These are phyloP conservation scores for Allantophomopsis cytisporea DNA, from an alignment of 2,329 filamentous ascomycete species.

Conservation along the genomic window DNA sequence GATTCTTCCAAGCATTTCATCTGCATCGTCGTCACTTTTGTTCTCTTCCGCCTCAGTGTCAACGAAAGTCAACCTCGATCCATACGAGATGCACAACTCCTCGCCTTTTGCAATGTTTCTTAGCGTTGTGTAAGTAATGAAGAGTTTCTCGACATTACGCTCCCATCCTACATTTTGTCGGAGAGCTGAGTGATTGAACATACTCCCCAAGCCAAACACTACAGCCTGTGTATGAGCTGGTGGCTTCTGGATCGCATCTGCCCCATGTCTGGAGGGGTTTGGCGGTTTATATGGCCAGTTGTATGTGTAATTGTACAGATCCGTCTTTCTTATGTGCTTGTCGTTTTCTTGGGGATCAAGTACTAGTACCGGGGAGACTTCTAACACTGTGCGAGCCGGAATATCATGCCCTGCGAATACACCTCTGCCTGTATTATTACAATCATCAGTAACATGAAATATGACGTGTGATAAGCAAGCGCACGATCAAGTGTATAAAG, in stretches of 20 bases:
- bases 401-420: conserved; percentile 33
- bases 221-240: conserved; percentile 31
- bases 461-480: not conserved
- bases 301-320: conserved; percentile 41
- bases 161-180: conserved; percentile 42
- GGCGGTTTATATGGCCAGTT: conserved; percentile 17
- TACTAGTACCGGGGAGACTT: conserved; percentile 36
- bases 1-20: conserved; percentile 15
- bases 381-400: conserved; percentile 30
- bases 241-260: conserved; percentile 5
- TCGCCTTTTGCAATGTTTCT: conserved; percentile 34
- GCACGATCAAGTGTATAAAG: too few relatives aligned
- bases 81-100: conserved; percentile 33
- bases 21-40: conserved; percentile 8
- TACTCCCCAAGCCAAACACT: conserved; percentile 37
- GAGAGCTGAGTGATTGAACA: conserved; percentile 41
- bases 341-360: conserved; percentile 31
- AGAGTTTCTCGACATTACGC: conserved; percentile 26
- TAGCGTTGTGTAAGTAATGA: conserved; percentile 34
- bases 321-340: conserved; percentile 32
- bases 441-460: conserved; percentile 1
- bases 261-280: conserved; percentile 7
- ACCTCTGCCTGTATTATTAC: conserved; percentile 28
- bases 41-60: conserved; percentile 16
- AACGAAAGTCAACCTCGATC: conserved; percentile 19